Conservation (phyloP, 1,284 basidiomycete species). For the Rhodotorula sp. region DNA sequence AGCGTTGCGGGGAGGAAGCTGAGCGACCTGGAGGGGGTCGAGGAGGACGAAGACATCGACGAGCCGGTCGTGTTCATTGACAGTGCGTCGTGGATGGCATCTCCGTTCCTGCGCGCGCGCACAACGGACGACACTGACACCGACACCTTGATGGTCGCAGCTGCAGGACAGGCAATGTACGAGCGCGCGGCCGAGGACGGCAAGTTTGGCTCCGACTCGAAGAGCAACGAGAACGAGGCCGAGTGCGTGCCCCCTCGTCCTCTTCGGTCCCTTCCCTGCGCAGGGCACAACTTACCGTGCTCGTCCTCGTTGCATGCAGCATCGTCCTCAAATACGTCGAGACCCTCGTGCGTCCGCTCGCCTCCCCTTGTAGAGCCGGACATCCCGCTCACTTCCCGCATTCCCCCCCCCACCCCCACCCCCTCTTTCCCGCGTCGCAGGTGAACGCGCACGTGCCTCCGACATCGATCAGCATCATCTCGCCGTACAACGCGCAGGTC, state of each 20-base stretch:
- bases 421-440: slow-evolving; percentile 54
- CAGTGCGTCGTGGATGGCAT: slow-evolving; percentile 51
- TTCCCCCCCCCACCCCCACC: not conserved
- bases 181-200: slow-evolving; percentile 61
- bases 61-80: slow-evolving; percentile 90
- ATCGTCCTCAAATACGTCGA: slow-evolving; percentile 29
- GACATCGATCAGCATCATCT: slow-evolving; percentile 81
- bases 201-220: slow-evolving; percentile 71
- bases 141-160: no score
- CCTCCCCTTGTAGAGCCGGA: not conserved
- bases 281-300: not conserved
- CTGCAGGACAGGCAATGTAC: slow-evolving; percentile 86
- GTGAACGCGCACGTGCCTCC: slow-evolving; percentile 68
- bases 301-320: not conserved
- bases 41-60: slow-evolving; percentile 66
- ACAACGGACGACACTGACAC: not conserved
- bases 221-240: slow-evolving; percentile 91
- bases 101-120: rapidly evolving
- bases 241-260: slow-evolving; percentile 60
- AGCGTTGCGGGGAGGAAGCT: slow-evolving; percentile 74
- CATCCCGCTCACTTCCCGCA: not conserved
- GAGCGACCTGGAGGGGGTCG: slow-evolving; percentile 67
- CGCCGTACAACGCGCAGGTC: slow-evolving; percentile 94
- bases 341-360: slow-evolving; percentile 3
- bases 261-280: not conserved